A percentile compares a stretch with the other conserved stretches of the same genome.
Evolutionary conservation across 176 grass and related monocot genomes (phyloP).

Genomic region (Zoysia pacifica): DNA sequence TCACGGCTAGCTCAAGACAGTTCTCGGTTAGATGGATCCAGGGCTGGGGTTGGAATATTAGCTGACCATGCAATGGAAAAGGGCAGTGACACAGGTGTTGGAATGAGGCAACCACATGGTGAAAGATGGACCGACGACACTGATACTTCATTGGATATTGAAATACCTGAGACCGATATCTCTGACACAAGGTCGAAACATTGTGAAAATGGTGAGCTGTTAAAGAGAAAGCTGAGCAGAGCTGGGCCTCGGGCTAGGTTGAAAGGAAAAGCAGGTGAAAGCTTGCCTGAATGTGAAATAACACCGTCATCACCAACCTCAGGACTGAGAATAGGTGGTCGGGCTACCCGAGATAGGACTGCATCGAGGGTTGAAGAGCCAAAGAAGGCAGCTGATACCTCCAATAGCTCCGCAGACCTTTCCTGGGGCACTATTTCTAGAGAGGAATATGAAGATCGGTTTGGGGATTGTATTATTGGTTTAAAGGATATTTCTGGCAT

Average conservation of each 20-base stretch:
- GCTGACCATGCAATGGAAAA: constrained; percentile 39
- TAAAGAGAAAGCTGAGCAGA: constrained; percentile 48
- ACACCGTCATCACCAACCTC: constrained; percentile 55
- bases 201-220: constrained; percentile 48
- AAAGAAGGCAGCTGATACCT: constrained; percentile 51
- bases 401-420: constrained; percentile 29
- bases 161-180: constrained; percentile 31
- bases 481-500: constrained; percentile 93
- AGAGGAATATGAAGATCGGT: constrained; percentile 79
- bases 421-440: constrained; percentile 28
- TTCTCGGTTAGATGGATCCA: constrained; percentile 47
- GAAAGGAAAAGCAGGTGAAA: constrained; percentile 64
- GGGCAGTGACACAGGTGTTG: constrained; percentile 41
- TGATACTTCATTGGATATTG: constrained; percentile 42
- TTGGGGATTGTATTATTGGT: constrained; percentile 85
- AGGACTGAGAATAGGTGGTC: constrained; percentile 49
- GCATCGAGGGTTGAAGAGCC: constrained; percentile 42
- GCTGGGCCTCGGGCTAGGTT: constrained; percentile 54
- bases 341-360: constrained; percentile 48
- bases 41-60: constrained; percentile 36
- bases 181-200: constrained; percentile 44
- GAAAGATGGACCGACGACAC: constrained; percentile 49
- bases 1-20: constrained; percentile 47
- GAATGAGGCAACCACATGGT: constrained; percentile 42
- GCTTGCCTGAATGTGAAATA: constrained; percentile 58